phyloP scores from a whole-genome alignment of 2,329 filamentous ascomycete genomes.

The Sporothrix pseudoabietina region DNA sequence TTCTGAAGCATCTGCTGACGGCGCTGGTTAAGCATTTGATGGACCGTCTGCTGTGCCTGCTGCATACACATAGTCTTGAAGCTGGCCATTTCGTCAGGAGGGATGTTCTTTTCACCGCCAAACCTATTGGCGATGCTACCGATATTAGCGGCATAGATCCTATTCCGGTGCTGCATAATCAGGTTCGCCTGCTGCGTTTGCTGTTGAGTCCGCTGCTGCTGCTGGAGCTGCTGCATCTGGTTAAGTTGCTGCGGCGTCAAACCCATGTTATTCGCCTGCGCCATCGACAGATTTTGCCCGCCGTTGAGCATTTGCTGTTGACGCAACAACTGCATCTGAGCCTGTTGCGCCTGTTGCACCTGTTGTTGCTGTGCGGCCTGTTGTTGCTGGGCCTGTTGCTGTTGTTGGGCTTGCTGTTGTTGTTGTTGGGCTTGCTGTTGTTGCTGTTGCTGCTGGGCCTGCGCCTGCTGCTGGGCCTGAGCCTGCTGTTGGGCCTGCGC shows the following conservation, averaged over 20 bases:
- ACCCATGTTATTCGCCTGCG: conserved; percentile 38
- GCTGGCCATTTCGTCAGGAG: conserved; percentile 48
- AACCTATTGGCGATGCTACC: conserved; percentile 42
- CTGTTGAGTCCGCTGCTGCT: conserved; percentile 38
- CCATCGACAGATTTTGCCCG: conserved; percentile 37
- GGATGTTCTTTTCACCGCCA: conserved; percentile 50
- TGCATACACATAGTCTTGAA: conserved; percentile 49
- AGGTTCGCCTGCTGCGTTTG: conserved; percentile 38
- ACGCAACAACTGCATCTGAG: conserved; percentile 44
- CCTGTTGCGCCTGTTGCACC: conserved; percentile 37
- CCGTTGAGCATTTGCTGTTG: conserved; percentile 40
- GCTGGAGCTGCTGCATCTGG: conserved; percentile 37
- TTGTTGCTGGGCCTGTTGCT: conserved; percentile 46
- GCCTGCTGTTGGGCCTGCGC: conserved; percentile 36
- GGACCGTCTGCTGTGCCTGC: conserved; percentile 29
- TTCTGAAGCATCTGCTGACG: conserved; percentile 35
- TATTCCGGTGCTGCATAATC: conserved; percentile 33
- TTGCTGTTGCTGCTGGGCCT: conserved; percentile 33
- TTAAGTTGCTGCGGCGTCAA: conserved; percentile 39
- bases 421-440: conserved; percentile 37
- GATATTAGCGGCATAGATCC: conserved; percentile 48
- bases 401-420: conserved; percentile 35
- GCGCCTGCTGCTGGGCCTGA: conserved; percentile 42
- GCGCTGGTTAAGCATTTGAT: conserved; percentile 36
- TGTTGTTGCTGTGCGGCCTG: conserved; percentile 42